These are phyloP conservation scores for Besnoitia besnoiti DNA, from an alignment of 169 alveolate species.

Conservation along the genomic window DNA sequence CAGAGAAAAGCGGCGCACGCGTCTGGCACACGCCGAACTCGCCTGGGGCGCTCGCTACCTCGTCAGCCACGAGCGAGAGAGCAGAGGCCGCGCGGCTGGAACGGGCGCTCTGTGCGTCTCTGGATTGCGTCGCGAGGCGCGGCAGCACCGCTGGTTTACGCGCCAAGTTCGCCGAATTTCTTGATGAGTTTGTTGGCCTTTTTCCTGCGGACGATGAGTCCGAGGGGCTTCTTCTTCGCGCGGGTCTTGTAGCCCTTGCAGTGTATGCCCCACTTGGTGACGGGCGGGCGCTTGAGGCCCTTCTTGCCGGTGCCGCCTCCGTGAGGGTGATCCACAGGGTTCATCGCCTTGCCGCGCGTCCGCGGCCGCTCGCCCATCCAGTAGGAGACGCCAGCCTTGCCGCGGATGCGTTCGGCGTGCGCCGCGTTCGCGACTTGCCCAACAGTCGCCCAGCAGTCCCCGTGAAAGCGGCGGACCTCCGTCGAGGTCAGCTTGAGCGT, in stretches of 20 bases:
- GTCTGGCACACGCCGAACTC: no score
- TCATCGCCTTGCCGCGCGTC: conserved; percentile 88
- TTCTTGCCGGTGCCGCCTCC: conserved; percentile 87
- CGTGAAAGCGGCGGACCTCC: conserved; percentile 86
- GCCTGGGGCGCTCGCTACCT: no score
- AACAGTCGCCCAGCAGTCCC: conserved; percentile 89
- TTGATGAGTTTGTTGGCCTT: conserved; percentile 82
- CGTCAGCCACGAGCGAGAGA: no score
- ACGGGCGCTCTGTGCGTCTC: no score
- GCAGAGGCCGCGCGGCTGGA: no score
- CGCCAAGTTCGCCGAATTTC: conserved; percentile 77
- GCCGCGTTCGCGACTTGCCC: conserved; percentile 86
- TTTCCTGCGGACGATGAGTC: conserved; percentile 81
- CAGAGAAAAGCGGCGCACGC: no score
- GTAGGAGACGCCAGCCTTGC: conserved; percentile 49
- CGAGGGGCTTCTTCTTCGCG: conserved; percentile 81
- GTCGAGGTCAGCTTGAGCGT: conserved; percentile 86
- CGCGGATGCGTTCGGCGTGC: conserved; percentile 75
- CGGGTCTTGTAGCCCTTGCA: conserved; percentile 83
- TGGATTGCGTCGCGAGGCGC: no score
- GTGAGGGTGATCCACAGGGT: conserved; percentile 87
- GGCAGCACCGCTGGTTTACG: no score
- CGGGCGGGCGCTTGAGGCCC: conserved; percentile 83
- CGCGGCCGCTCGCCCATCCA: conserved; percentile 86
- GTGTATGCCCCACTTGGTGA: conserved; percentile 85